A percentile compares a stretch with the other conserved stretches of the same genome.
phyloP scores from a whole-genome alignment of 495 filamentous ascomycete species.

The Lophium mytilinum region DNA sequence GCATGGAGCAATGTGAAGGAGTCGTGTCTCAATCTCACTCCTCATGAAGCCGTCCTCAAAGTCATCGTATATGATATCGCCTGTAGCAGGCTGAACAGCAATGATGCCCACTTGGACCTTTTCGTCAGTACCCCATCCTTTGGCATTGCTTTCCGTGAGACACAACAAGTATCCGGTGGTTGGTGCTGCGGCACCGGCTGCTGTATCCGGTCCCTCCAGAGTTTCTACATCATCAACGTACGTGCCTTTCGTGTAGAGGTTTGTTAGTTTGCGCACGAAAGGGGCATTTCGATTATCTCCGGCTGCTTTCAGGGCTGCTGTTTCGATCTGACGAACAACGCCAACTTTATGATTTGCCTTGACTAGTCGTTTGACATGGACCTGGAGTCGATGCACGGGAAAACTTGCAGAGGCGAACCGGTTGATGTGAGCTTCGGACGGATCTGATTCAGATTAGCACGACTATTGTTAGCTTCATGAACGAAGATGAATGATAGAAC shows the following conservation, averaged over 20 bases:
- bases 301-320: conserved; percentile 91
- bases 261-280: conserved; percentile 87
- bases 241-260: conserved; percentile 96
- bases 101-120: conserved; percentile 88
- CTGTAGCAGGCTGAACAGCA: conserved; percentile 90
- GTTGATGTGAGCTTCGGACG: conserved; percentile 86
- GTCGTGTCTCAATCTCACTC: conserved; percentile 85
- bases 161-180: conserved; percentile 88
- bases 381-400: conserved; percentile 81
- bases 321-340: conserved; percentile 93
- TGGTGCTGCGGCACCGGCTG: conserved; percentile 48
- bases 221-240: conserved; percentile 94
- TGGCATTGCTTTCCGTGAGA: conserved; percentile 78
- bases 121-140: conserved; percentile 84
- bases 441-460: conserved; percentile 41
- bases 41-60: conserved; percentile 99
- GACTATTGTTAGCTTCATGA: background rate
- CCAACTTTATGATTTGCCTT: conserved; percentile 92
- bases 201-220: conserved; percentile 44
- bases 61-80: conserved; percentile 91
- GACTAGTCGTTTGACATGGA: conserved; percentile 91
- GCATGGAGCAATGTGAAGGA: conserved; percentile 92
- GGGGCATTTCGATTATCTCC: conserved; percentile 92
- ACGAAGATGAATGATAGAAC: conserved; percentile 9
- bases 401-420: conserved; percentile 95